phyloP scores from a whole-genome alignment of 1,284 basidiomycete species.

The Leucoagaricus sp. region DNA sequence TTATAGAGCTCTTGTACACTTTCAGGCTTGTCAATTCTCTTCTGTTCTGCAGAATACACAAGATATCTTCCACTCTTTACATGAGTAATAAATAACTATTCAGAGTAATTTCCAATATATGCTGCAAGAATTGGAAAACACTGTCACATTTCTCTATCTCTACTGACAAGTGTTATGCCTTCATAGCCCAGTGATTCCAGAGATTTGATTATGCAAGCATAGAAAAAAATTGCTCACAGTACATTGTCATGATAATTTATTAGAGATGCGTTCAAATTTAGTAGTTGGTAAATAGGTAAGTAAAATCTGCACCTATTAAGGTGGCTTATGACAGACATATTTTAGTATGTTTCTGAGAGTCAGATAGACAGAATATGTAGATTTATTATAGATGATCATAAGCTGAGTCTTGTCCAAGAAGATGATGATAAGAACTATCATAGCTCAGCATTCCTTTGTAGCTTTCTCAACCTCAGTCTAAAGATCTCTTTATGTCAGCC shows the following conservation, averaged over 20 bases:
- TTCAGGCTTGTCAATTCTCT: constrained; percentile 14
- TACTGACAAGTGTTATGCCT: constrained; percentile 19
- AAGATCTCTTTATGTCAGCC: no score
- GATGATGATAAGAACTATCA: constrained; percentile 40
- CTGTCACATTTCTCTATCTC: constrained; percentile 14
- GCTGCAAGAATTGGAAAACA: constrained; percentile 20
- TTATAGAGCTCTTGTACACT: not conserved
- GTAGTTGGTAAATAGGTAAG: constrained; percentile 41
- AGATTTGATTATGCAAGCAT: constrained; percentile 32
- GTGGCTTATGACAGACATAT: constrained; percentile 36
- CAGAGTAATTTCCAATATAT: constrained; percentile 31
- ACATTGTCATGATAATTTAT: constrained; percentile 27
- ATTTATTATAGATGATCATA: constrained; percentile 35
- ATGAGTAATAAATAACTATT: constrained; percentile 26
- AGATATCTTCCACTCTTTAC: constrained; percentile 26
- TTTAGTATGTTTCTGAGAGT: constrained; percentile 48
- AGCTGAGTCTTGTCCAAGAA: constrained; percentile 41
- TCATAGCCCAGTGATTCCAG: constrained; percentile 17
- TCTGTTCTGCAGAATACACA: constrained; percentile 16
- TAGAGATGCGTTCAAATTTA: constrained; percentile 32
- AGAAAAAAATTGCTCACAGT: constrained; percentile 38
- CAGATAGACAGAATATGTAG: constrained; percentile 43
- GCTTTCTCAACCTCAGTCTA: constrained; percentile 26
- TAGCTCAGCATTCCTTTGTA: constrained; percentile 23
- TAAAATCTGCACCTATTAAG: constrained; percentile 34